Base-by-base conservation (phyloP, 768 basidiomycete genomes). In the Mycena epipterygia region DNA sequence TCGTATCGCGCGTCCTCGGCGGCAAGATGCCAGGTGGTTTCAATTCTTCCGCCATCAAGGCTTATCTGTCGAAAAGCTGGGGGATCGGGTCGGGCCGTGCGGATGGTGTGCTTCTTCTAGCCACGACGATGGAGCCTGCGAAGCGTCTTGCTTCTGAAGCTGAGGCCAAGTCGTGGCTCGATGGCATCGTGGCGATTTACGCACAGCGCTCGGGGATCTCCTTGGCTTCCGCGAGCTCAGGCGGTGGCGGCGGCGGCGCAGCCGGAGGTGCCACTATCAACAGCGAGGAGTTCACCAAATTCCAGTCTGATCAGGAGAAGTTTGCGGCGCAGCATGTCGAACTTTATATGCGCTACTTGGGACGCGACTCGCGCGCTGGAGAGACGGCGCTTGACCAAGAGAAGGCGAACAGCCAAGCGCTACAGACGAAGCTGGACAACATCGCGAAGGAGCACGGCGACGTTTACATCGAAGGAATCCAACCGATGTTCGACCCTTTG, bases 11-110 rank as follows among this genome's bases (percentile, higher is more conserved):
- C 65, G 88, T 98, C 78, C 87, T 98, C 59, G 95, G 96, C 67
- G 91, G 91, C 53, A 99, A 99, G 84, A 97, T 99, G 95, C 98
- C 98, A 35, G 98, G 98, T 79, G 97, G 97, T 39, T 99, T 99
- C 90, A 98, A 98, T 75, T 86, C 93, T 23, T 95, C 97, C 9
- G 89, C 95, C 14, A 96, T 97, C 80, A 97, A 98, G 82, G 83
- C 89, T 0, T 88, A 99, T 79, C 87, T 99, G 32, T 89, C 91
- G 41, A 99, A 98, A 87, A 89, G 89, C 30, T 99, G 97, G 96
- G 98, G 98, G 55, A 84, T 99, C n/a, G 98, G 97, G 32, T 84
- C 97, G 5, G 88, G 88, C 19, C 96, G 97, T 58, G 89, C 94
- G 11, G 98, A 99, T 74, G 94, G 89, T 23, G 95, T 97, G 14